Evolutionary conservation across 1,284 basidiomycete species (phyloP).

Genomic region (Entoloma clypeatum): DNA sequence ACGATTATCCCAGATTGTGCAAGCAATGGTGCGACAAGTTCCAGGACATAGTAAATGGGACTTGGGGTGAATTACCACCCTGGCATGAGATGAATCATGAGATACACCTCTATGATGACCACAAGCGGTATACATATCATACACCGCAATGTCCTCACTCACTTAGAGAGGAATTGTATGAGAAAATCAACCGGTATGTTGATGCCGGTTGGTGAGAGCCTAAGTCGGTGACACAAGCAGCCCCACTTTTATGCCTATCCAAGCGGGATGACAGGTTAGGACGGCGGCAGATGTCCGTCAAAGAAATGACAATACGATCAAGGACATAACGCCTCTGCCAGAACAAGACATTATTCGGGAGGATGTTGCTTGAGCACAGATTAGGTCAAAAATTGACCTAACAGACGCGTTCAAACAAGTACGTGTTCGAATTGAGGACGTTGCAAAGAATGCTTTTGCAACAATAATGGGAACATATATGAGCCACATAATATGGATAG

Average conservation of each 20-base stretch:
- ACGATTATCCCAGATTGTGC: no score
- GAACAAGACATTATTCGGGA: slow-evolving; percentile 32
- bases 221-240: slow-evolving; percentile 17
- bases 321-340: slow-evolving; percentile 35
- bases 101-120: slow-evolving; percentile 27
- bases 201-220: slow-evolving; percentile 30
- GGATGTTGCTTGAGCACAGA: slow-evolving; percentile 25
- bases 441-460: slow-evolving; percentile 24
- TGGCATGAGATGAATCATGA: slow-evolving; percentile 28
- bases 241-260: slow-evolving; percentile 33
- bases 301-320: slow-evolving; percentile 34
- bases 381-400: slow-evolving; percentile 30
- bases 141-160: slow-evolving; percentile 25
- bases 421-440: slow-evolving; percentile 15
- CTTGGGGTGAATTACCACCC: no score
- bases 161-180: slow-evolving; percentile 21
- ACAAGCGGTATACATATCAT: slow-evolving; percentile 22
- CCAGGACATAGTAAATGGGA: no score
- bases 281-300: slow-evolving; percentile 33
- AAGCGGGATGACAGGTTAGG: slow-evolving; percentile 31
- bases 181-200: slow-evolving; percentile 28
- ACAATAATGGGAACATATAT: slow-evolving; percentile 25
- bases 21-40: no score
- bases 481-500: slow-evolving; percentile 29
- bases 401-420: slow-evolving; percentile 30